phyloP scores from a whole-genome alignment of 352 stramenopile genomes.

The Chrysophaeum taylorii region DNA sequence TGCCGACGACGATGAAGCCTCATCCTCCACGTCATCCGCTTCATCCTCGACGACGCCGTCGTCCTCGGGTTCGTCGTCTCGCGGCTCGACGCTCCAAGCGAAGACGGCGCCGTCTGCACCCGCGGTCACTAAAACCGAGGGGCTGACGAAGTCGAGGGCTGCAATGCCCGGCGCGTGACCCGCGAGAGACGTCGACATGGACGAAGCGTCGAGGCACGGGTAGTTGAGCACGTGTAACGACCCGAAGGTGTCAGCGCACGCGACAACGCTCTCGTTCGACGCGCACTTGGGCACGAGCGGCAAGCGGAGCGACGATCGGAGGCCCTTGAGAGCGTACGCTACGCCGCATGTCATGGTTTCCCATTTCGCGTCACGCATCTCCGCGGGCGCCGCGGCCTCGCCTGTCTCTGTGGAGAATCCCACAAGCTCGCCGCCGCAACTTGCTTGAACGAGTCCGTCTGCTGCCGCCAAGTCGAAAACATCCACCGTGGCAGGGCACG shows the following conservation, averaged over 20 bases:
- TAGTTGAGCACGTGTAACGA: slow-evolving; percentile 7
- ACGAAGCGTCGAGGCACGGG: neutral
- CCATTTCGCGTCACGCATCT: no score
- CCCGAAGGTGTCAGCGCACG: slow-evolving; percentile 6
- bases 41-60: slow-evolving; percentile 27
- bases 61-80: no score
- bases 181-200: neutral
- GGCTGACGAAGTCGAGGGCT: slow-evolving; percentile 3
- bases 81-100: slow-evolving; percentile 27
- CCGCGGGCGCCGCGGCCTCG: no score
- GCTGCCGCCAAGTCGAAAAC: no score
- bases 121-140: neutral
- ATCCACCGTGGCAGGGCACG: no score
- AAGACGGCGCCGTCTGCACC: slow-evolving; percentile 24
- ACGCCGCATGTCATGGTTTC: no score
- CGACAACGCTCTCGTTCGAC: neutral
- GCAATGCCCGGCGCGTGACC: neutral
- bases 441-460: no score
- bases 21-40: neutral
- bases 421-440: no score
- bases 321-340: neutral
- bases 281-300: no score
- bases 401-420: no score
- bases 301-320: neutral
- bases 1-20: slow-evolving; percentile 13